Evolutionary conservation across 805 yeast species (phyloP).

Genomic region (Wickerhamomyces mucosus): DNA sequence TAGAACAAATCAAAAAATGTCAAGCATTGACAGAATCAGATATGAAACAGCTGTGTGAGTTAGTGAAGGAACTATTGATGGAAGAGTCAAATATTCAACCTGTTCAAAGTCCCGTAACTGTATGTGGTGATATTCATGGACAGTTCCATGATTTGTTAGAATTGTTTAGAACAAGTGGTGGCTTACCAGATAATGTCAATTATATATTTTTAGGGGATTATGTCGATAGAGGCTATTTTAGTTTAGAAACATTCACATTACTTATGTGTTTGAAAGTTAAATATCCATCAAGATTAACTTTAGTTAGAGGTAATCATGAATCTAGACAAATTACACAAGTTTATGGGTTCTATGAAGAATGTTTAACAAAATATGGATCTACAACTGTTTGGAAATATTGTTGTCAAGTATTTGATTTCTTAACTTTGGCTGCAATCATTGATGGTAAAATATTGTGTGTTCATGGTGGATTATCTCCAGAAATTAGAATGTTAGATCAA

Average conservation of each 20-base stretch:
- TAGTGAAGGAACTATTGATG: constrained; percentile 90
- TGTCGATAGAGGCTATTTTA: constrained; percentile 96
- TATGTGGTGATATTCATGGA: constrained; percentile 97
- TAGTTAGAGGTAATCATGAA: constrained; percentile 97
- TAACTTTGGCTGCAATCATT: constrained; percentile 89
- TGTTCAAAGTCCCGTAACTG: constrained; percentile 87
- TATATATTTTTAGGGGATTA: constrained; percentile 91
- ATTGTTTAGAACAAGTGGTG: constrained; percentile 84
- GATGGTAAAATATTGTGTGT: constrained; percentile 93
- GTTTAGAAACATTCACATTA: constrained; percentile 87
- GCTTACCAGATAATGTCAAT: constrained; percentile 68
- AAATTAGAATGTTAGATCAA: constrained; percentile 94
- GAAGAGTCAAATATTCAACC: constrained; percentile 95
- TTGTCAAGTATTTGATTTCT: constrained; percentile 91
- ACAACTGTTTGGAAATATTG: constrained; percentile 95
- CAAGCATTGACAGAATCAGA: constrained; percentile 82
- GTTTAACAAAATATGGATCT: constrained; percentile 85
- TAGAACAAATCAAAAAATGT: constrained; percentile 87
- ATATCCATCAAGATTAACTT: constrained; percentile 74
- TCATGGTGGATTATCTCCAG: constrained; percentile 96
- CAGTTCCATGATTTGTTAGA: constrained; percentile 93
- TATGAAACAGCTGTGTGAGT: constrained; percentile 93
- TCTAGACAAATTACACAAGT: constrained; percentile 97
- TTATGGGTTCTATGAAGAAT: constrained; percentile 95
- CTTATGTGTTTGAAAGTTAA: constrained; percentile 89